Base-by-base conservation (phyloP, 345 rosid genomes). In the Cardamine chenopodiifolia region DNA sequence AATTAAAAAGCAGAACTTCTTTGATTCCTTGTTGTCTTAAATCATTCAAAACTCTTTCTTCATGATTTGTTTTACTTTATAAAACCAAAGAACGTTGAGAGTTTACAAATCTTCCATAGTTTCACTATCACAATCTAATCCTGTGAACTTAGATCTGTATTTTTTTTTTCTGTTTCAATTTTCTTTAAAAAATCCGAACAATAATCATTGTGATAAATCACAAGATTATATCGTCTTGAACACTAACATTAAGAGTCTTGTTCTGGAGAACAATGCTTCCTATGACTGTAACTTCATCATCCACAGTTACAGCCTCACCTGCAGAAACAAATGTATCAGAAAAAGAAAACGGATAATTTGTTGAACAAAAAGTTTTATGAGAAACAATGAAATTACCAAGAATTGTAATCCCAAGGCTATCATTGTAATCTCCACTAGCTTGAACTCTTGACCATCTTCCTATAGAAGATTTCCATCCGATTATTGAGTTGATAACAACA, bases 291-390 rank as follows among this genome's bases (percentile, higher is more conserved):
- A 87, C 89, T 82, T 85, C 93, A 76, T 92, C 93, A 81, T 92
- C 97, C 7, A 89, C 96, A 0, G 72, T 83, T n/a, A 88, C 97
- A 44, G 86, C 89, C 77, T 90, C 93, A 44, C 96, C 96, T 92
- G 84, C 87, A 86, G 3, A 25, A 68, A 19, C 44, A 57, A 7
- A 61, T 53, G 8, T 7, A 57, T 75, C 54, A 66, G 49, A 1
- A 53, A 48, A 22, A 22, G 9, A 39, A 19, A 26, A 20, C 31
- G 4, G 20, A 31, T 6, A n/a, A 18, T 62, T 54, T 52, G 8
- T 34, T 28, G 31, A 62, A 34, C 29, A 45, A 15, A 26, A 66
- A 11, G 15, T 11, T 19, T 45, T 55, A 12, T 20, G 4, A 18
- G 12, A 66, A 61, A 28, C 9, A 14, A 37, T 18, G 31, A 59